Evolutionary conservation across 371 early-diverging fungal species (phyloP).

Genomic region (Mucor racemosus): DNA sequence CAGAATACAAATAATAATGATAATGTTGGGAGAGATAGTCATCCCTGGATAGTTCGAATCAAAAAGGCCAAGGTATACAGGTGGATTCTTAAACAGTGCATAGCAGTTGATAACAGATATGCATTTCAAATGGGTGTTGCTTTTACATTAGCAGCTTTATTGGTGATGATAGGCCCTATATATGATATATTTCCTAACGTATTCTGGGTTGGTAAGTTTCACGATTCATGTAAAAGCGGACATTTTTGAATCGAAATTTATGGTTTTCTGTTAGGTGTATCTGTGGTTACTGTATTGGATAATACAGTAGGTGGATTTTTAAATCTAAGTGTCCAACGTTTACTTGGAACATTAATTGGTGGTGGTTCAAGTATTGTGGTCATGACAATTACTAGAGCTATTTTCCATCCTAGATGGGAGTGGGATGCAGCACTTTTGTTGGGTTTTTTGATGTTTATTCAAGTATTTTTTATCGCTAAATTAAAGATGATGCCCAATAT

Average conservation of each 20-base stretch:
- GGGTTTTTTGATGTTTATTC: conserved; percentile 34
- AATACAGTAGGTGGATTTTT: conserved; percentile 44
- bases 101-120: conserved; percentile 24
- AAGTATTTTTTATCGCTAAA: conserved; percentile 43
- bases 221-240: not conserved
- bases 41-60: conserved; percentile 5
- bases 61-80: conserved; percentile 10
- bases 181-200: conserved; percentile 24
- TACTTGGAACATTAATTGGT: conserved; percentile 42
- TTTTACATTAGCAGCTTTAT: conserved; percentile 22
- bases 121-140: conserved; percentile 32
- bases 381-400: conserved; percentile 37
- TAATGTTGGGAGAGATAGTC: not conserved
- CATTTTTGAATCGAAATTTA: not conserved
- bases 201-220: conserved; percentile 33
- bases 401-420: conserved; percentile 37
- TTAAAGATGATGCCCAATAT: conserved; percentile 37
- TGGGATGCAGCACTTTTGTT: conserved; percentile 33
- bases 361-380: conserved; percentile 36
- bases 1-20: not conserved
- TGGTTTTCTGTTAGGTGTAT: conserved; percentile 30
- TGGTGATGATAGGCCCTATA: conserved; percentile 28
- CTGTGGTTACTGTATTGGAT: conserved; percentile 43
- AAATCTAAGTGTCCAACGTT: conserved; percentile 36
- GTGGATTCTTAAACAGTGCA: conserved; percentile 22